A percentile compares a stretch with the other conserved stretches of the same genome.
phyloP scores from a whole-genome alignment of 1,284 basidiomycete genomes.

The Irpex rosettiformis region DNA sequence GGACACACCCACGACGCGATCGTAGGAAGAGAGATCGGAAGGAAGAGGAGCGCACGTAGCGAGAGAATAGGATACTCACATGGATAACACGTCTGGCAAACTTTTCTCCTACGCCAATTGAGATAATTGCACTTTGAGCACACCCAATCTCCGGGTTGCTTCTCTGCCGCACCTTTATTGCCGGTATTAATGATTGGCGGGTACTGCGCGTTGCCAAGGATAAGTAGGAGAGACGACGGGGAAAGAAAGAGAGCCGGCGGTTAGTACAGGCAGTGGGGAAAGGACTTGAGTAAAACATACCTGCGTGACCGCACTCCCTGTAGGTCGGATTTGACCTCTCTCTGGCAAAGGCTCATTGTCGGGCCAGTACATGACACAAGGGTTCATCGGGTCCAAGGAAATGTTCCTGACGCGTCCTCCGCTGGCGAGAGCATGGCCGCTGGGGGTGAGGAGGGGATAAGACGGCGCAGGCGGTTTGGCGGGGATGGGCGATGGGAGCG shows the following conservation, averaged over 20 bases:
- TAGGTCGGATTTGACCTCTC: conserved; percentile 70
- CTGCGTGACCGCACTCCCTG: conserved; percentile 44
- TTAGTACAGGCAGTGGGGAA: not conserved
- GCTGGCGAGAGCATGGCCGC: conserved; percentile 65
- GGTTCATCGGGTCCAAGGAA: conserved; percentile 61
- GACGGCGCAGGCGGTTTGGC: conserved; percentile 33
- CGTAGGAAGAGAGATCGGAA: too few species aligned
- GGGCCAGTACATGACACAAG: conserved; percentile 84
- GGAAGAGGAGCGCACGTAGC: not conserved
- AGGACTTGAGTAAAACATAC: conserved; percentile 37
- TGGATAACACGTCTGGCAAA: conserved; percentile 85
- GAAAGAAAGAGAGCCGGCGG: too few species aligned
- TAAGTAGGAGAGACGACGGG: too few species aligned
- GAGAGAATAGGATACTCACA: conserved; percentile 44
- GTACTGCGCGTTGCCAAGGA: too few species aligned
- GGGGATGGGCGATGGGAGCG: conserved; percentile 8
- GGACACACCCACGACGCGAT: too few species aligned
- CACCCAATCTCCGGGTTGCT: conserved; percentile 91
- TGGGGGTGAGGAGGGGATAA: conserved; percentile 73
- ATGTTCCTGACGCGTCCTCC: conserved; percentile 77
- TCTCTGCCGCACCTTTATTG: conserved; percentile 79
- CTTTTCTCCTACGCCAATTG: conserved; percentile 83
- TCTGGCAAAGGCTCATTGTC: conserved; percentile 80
- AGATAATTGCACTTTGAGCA: conserved; percentile 81
- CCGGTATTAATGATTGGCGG: conserved; percentile 88